phyloP scores from a whole-genome alignment of 176 grass and related monocot genomes.

The Canna indica region DNA sequence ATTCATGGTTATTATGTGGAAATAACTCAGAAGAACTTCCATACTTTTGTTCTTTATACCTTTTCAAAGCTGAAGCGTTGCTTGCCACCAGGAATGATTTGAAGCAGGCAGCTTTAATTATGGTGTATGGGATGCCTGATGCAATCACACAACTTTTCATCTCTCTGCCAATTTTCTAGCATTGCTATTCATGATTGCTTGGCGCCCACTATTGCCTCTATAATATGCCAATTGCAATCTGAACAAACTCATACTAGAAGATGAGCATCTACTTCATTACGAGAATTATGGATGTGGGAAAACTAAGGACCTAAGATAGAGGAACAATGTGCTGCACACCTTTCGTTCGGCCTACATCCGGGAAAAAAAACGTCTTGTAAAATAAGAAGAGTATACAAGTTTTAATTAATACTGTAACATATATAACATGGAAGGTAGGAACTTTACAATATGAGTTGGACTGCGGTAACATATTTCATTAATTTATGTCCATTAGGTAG shows the following conservation, averaged over 20 bases:
- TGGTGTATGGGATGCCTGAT: conserved; percentile 65
- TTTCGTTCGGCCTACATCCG: conserved; percentile 37
- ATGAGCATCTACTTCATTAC: neutral
- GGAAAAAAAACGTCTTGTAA: conserved; percentile 76
- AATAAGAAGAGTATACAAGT: conserved; percentile 1
- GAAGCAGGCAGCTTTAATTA: conserved; percentile 62
- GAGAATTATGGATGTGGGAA: conserved; percentile 2
- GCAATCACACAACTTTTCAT: conserved; percentile 62
- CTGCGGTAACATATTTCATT: too few relatives aligned
- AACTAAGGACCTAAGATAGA: conserved; percentile 75
- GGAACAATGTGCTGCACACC: conserved; percentile 75
- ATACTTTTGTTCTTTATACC: conserved; percentile 24
- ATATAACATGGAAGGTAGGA: too few relatives aligned
- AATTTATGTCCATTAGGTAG: too few relatives aligned
- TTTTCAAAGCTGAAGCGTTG: conserved; percentile 61
- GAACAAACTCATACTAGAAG: conserved; percentile 49
- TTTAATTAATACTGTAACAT: too few relatives aligned
- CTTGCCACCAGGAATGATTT: conserved; percentile 54
- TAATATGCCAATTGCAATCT: conserved; percentile 70
- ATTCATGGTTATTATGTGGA: neutral
- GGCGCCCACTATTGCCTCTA: conserved; percentile 61
- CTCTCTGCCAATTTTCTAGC: conserved; percentile 58
- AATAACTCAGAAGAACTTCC: neutral
- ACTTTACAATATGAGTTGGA: too few relatives aligned
- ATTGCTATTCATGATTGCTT: conserved; percentile 76